Evolutionary conservation across 345 rosid genomes (phyloP), one percentile per base, ranked within the genome.

Genomic region (Physaria fendleri): DNA sequence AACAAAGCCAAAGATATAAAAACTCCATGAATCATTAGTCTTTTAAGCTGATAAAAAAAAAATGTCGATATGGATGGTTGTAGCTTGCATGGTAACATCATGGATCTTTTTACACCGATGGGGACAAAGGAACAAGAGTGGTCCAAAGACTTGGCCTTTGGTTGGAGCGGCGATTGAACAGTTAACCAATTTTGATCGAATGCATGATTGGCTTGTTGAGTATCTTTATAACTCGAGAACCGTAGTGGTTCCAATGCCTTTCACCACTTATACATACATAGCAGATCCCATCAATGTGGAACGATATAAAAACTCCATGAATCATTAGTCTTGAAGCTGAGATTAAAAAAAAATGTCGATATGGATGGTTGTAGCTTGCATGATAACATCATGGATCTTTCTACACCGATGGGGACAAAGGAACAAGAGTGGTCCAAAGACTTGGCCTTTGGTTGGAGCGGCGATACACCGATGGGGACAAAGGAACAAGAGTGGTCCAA

Each of bases 391-490:
- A 25, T 88, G 87, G 89, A 65, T 92, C 37, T 73, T 81, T 46
- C 28, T 83, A 49, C 84, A 88, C 61, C 65, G 91, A 58, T 86
- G 96, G 94, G 77, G 62, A 66, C 95, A 86, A 44, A 84, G 88
- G 71, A 77, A 81, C 56, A 66, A 64, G 45, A 78, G 63, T 46
- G 98, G 94, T 17, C 95, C 98, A 0, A 92, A 79, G 69, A 83
- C 96, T n/a, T 88, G 98, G 98, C 97, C 98, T 27, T 54, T 86
- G 49, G 74, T 92, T 2, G 98, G 98, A 56, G 96, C 96, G 35
- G n/a, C n/a, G n/a, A n/a, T 83, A 49, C 84, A 88, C 61, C 65
- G 91, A 58, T 86, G 96, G 94, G 77, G 62, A 66, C 95, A 86
- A 44, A 84, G 88, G 71, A 77, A 81, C 56, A 66, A 64, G 45